Evolutionary conservation across 176 grass and related monocot genomes (phyloP).

Genomic region (Melocanna baccifera): DNA sequence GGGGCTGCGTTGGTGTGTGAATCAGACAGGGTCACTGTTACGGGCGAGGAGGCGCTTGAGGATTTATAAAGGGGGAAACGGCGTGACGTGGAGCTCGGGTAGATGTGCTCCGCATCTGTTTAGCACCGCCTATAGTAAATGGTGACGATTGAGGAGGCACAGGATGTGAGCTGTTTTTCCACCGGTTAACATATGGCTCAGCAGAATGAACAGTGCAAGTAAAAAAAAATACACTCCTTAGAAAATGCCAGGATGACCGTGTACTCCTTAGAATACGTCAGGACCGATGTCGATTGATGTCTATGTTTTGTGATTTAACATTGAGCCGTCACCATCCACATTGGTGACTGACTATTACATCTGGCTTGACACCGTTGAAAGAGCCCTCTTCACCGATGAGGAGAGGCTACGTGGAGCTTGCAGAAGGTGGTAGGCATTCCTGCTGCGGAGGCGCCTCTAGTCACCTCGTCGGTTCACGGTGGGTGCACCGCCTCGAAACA

Average conservation of each 20-base stretch:
- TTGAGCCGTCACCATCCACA: neutral
- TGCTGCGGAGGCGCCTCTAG: too few species aligned
- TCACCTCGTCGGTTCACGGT: too few species aligned
- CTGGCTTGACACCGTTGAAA: neutral
- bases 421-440: neutral
- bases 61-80: neutral
- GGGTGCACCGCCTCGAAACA: too few species aligned
- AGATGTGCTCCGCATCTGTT: conserved; percentile 30
- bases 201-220: neutral
- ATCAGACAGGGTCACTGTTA: conserved; percentile 34
- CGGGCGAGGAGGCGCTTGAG: conserved; percentile 13
- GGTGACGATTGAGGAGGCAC: conserved; percentile 25
- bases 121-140: conserved; percentile 28
- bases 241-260: neutral
- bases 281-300: neutral
- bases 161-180: neutral
- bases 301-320: too few species aligned
- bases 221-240: neutral
- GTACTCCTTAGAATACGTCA: neutral
- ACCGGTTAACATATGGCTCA: neutral
- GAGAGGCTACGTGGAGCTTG: neutral
- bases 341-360: neutral
- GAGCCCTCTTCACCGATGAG: neutral
- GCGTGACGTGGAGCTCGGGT: conserved; percentile 28
- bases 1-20: neutral